Percentiles rank a stretch among this genome's conserved stretches.
Conservation (phyloP, 495 filamentous ascomycete genomes). For the Hapsidospora chrysogenum region DNA sequence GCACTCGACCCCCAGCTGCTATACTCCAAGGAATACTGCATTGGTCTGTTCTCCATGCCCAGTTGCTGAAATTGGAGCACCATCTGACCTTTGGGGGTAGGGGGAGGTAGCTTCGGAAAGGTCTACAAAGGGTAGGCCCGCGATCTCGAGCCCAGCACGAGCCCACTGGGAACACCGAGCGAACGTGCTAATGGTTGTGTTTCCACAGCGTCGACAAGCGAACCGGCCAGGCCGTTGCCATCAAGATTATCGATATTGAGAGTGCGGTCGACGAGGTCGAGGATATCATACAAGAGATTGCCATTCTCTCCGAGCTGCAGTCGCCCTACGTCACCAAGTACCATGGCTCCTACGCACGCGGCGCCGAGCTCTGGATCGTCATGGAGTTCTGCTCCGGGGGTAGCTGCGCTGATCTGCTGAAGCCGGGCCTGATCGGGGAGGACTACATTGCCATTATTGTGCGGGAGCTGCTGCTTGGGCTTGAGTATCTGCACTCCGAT, state of each 20-base stretch:
- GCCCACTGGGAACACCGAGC: too few relatives aligned
- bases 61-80: neutral
- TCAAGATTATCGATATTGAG: conserved; percentile 96
- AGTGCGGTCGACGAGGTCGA: conserved; percentile 97
- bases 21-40: conserved; percentile 87
- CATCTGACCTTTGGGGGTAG: conserved; percentile 15
- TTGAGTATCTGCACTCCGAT: conserved; percentile 87
- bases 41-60: conserved; percentile 37
- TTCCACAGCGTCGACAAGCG: conserved; percentile 61
- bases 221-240: conserved; percentile 74
- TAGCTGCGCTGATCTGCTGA: conserved; percentile 80
- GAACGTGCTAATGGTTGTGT: too few relatives aligned
- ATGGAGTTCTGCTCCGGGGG: conserved; percentile 94
- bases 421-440: conserved; percentile 80
- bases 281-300: conserved; percentile 97
- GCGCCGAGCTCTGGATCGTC: conserved; percentile 92
- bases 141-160: too few relatives aligned
- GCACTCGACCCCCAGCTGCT: conserved; percentile 65
- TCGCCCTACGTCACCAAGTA: conserved; percentile 95
- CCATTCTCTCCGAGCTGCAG: conserved; percentile 83
- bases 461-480: conserved; percentile 69
- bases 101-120: conserved; percentile 84
- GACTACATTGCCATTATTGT: conserved; percentile 91
- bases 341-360: conserved; percentile 87
- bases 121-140: conserved; percentile 75